Percentiles rank a stretch among this genome's conserved stretches.
Evolutionary conservation across 2,329 filamentous ascomycete species (phyloP).

Genomic region (Colletotrichum liaoningense): DNA sequence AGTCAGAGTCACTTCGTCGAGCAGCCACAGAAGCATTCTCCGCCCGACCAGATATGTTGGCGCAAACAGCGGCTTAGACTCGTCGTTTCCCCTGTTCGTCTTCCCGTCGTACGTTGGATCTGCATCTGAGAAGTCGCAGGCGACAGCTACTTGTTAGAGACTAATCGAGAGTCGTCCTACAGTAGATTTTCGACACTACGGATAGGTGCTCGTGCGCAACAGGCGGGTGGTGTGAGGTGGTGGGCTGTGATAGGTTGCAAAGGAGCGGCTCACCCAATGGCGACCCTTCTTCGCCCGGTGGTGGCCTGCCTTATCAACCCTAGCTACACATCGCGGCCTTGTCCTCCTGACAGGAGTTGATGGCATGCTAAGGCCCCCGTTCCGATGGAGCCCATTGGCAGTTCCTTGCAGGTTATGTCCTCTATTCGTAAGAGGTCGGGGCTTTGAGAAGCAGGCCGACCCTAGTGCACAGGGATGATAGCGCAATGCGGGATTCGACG

Average conservation of each 20-base stretch:
- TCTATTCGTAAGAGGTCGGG: not conserved
- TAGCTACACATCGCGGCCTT: conserved; percentile 18
- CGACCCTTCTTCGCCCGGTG: not conserved
- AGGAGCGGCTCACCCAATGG: conserved; percentile 6
- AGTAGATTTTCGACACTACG: conserved; percentile 8
- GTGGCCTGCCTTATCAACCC: conserved; percentile 14
- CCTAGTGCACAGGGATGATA: conserved; percentile 32
- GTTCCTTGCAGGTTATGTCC: not conserved
- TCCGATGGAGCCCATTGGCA: conserved; percentile 35
- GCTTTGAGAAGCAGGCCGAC: conserved; percentile 4
- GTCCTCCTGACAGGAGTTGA: conserved; percentile 20
- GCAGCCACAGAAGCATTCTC: not conserved
- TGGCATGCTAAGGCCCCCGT: conserved; percentile 21
- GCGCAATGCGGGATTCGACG: conserved; percentile 35
- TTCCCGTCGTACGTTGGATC: conserved; percentile 1
- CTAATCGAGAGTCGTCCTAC: conserved; percentile 2
- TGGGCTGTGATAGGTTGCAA: conserved; percentile 8
- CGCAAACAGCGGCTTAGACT: not conserved
- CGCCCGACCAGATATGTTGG: not conserved
- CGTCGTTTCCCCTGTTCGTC: not conserved
- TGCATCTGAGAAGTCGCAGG: conserved; percentile 17
- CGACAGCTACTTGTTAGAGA: conserved; percentile 18
- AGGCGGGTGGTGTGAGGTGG: conserved; percentile 16
- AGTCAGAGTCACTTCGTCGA: not conserved
- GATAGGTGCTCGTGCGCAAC: conserved; percentile 11